Evolutionary conservation across 441 rosid genomes (phyloP), one percentile per base, ranked within the genome.

Genomic region (Bocquillonia castaneifolia): DNA sequence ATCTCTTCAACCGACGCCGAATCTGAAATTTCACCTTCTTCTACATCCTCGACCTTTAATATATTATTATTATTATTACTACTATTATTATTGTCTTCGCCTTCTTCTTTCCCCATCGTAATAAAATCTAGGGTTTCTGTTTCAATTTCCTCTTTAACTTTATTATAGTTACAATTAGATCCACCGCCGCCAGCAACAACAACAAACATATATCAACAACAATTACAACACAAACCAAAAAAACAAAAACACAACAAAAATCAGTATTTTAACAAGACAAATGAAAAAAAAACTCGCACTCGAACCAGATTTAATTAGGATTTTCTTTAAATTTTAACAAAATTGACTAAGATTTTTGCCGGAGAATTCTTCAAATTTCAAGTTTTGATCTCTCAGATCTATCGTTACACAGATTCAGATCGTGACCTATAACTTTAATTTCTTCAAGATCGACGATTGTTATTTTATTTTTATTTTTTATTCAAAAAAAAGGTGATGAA

Each of bases 21-120:
- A 79, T 80, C 95, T 0, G 99, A 85, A 66, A 92, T 95, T 72
- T 95, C 96, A 53, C 98, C 99, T 56, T 92, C 99, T 71, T 94
- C 99, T 0, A 81, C 93, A 73, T 88, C 93, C 66, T 56, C 93
- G 25, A 77, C 66, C 76, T 63, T 59, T 8, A 23, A 8, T 22
- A 9, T 22, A 14, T 1, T 17, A 36, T 56, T 51, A 42, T 42
- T 42, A 42, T 42, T 42, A 36, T 36, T 36, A 36, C 6, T 36
- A 36, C 40, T 36, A 36, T 36, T 36, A 36, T 10, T 36, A 10
- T 36, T 36, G 10, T 36, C 10, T 5, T 42, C 15, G 12, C 15
- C 74, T 3, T 80, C 89, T 69, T 83, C 90, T 34, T 77, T 77
- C 52, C 74, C 90, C 85, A 83, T 84, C 70, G 39, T 65, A 57